Conservation (phyloP, 345 rosid species). For the Citrus inodora region DNA sequence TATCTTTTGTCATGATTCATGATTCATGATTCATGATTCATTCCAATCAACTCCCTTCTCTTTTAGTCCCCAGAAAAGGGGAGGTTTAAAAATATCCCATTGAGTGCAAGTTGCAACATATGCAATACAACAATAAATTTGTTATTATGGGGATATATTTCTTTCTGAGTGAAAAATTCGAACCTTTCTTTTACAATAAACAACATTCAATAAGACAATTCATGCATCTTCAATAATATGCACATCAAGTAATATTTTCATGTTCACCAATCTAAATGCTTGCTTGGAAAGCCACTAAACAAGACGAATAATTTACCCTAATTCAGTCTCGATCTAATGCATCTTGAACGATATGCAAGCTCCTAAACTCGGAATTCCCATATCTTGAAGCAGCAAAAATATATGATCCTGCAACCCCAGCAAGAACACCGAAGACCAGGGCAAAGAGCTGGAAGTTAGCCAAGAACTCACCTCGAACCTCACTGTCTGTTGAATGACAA, state of each 20-base stretch:
- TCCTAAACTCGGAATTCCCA: slow-evolving; percentile 27
- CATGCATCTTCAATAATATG: not conserved
- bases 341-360: slow-evolving; percentile 24
- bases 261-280: not conserved
- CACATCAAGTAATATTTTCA: not conserved
- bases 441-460: slow-evolving; percentile 84
- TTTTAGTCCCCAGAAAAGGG: not conserved
- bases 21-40: not conserved
- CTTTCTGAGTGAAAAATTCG: not conserved
- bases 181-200: not conserved
- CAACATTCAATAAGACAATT: not conserved
- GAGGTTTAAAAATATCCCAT: not conserved
- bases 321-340: slow-evolving; percentile 15
- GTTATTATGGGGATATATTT: not conserved
- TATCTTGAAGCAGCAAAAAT: slow-evolving; percentile 58
- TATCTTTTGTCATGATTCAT: too few relatives aligned
- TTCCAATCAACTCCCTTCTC: not conserved
- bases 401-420: slow-evolving; percentile 54
- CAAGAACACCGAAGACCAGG: slow-evolving; percentile 60
- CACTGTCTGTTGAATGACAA: slow-evolving; percentile 50
- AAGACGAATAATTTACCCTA: slow-evolving; percentile 8
- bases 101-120: not conserved
- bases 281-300: not conserved
- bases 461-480: slow-evolving; percentile 73
- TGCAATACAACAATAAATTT: not conserved